A percentile compares a stretch with the other conserved stretches of the same genome.
Evolutionary conservation across 2,329 filamentous ascomycete species (phyloP).

Genomic region (Aspergillus fischeri): DNA sequence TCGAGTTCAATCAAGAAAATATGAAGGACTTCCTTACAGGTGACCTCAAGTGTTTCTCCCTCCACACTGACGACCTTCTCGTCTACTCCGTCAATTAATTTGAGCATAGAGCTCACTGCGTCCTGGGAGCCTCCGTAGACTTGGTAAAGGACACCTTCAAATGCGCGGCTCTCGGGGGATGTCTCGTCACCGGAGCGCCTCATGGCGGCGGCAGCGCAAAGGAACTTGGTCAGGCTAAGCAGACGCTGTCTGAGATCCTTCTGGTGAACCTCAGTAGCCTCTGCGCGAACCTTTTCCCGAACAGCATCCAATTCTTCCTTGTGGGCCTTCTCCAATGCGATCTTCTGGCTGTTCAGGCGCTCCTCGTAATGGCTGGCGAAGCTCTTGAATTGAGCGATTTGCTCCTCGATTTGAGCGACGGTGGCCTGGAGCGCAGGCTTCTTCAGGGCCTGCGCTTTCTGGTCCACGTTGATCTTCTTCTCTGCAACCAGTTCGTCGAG

Average conservation of each 20-base stretch:
- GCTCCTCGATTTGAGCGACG: constrained; percentile 57
- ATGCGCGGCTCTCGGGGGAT: constrained; percentile 56
- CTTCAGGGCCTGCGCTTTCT: constrained; percentile 60
- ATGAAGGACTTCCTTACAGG: constrained; percentile 46
- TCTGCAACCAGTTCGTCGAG: constrained; percentile 60
- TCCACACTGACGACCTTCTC: constrained; percentile 57
- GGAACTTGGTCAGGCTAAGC: constrained; percentile 57
- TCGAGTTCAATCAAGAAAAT: neutral
- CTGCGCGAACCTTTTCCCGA: constrained; percentile 48
- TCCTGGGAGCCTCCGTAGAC: constrained; percentile 60
- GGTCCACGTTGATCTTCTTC: constrained; percentile 63
- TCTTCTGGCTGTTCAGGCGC: constrained; percentile 53
- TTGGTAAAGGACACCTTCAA: constrained; percentile 60
- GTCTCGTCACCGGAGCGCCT: constrained; percentile 56
- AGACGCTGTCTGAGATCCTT: constrained; percentile 52
- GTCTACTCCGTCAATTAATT: constrained; percentile 56
- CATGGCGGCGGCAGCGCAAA: constrained; percentile 59
- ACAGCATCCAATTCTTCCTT: constrained; percentile 53
- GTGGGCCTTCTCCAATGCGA: constrained; percentile 52
- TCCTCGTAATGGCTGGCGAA: constrained; percentile 57
- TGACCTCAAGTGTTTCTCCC: constrained; percentile 50
- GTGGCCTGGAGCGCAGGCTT: constrained; percentile 57
- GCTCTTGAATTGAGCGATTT: constrained; percentile 57
- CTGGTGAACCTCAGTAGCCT: constrained; percentile 45
- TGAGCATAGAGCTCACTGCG: constrained; percentile 57